A percentile compares a stretch with the other conserved stretches of the same genome.
Evolutionary conservation across 306 rosid genomes (phyloP).

Genomic region (Sindora glabra): DNA sequence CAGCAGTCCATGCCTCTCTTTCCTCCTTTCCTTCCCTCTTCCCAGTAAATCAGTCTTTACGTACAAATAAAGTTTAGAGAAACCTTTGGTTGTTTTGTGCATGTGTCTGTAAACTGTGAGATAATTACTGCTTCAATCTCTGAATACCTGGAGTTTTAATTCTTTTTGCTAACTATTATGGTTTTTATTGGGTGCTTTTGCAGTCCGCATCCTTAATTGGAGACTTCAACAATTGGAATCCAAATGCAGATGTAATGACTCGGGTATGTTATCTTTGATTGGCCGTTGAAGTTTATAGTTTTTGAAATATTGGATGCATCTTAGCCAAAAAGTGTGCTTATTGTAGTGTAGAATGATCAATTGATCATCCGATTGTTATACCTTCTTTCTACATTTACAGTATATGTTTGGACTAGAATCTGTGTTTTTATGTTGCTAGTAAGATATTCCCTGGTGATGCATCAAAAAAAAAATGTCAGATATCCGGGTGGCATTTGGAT

Average conservation of each 20-base stretch:
- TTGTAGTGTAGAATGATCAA: not conserved
- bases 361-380: not conserved
- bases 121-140: not conserved
- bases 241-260: constrained; percentile 73
- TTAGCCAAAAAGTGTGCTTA: not conserved
- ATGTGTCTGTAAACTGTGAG: not conserved
- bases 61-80: too few species aligned
- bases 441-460: too few species aligned
- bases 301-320: not conserved
- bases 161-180: constrained; percentile 6
- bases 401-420: not conserved
- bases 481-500: too few species aligned
- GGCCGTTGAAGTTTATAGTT: not conserved
- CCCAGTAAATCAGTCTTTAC: too few species aligned
- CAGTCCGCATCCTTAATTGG: constrained; percentile 94
- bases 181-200: constrained; percentile 22
- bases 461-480: too few species aligned
- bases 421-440: too few species aligned
- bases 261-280: constrained; percentile 47
- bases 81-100: not conserved
- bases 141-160: not conserved
- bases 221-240: constrained; percentile 96
- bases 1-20: not conserved
- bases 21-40: too few species aligned
- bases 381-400: not conserved